These are phyloP conservation scores for Mortierella polycephala DNA, from an alignment of 371 early-diverging fungal species.

Conservation along the genomic window DNA sequence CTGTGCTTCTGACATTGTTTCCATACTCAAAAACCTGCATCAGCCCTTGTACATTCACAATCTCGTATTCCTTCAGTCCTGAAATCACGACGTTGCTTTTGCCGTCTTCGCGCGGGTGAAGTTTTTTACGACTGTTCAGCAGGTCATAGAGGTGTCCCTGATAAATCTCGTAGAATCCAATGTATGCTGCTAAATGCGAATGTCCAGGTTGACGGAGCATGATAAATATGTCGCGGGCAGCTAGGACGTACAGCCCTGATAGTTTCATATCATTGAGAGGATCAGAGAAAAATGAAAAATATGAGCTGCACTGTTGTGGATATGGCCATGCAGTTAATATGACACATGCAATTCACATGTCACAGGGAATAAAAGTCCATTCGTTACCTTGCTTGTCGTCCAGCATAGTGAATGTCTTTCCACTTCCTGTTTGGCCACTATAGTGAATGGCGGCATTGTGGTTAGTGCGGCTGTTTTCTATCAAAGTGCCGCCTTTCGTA, in stretches of 20 bases:
- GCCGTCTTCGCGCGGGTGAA: constrained; percentile 95
- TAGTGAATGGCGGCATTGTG: background rate
- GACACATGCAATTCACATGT: too few relatives aligned
- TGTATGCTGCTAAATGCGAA: constrained; percentile 79
- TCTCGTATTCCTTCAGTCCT: constrained; percentile 86
- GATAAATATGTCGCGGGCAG: constrained; percentile 91
- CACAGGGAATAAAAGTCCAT: background rate
- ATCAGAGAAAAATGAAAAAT: too few relatives aligned
- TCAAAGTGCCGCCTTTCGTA: too few relatives aligned
- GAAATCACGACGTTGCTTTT: constrained; percentile 91
- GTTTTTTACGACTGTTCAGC: constrained; percentile 83
- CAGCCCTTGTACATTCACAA: constrained; percentile 79
- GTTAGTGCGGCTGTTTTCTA: too few relatives aligned
- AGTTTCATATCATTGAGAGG: too few relatives aligned
- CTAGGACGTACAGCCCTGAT: constrained; percentile 85
- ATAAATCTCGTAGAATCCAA: constrained; percentile 98
- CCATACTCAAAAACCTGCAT: constrained; percentile 94
- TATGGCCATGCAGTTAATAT: too few relatives aligned
- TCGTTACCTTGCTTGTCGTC: constrained; percentile 74
- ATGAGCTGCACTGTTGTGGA: background rate
- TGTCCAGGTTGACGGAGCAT: constrained; percentile 75
- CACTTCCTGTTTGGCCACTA: constrained; percentile 97
- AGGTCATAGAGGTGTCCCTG: constrained; percentile 95
- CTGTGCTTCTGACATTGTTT: constrained; percentile 87
- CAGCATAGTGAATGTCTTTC: constrained; percentile 99